Evolutionary conservation across 768 basidiomycete genomes (phyloP).

Genomic region (Boletus rubescentipes): DNA sequence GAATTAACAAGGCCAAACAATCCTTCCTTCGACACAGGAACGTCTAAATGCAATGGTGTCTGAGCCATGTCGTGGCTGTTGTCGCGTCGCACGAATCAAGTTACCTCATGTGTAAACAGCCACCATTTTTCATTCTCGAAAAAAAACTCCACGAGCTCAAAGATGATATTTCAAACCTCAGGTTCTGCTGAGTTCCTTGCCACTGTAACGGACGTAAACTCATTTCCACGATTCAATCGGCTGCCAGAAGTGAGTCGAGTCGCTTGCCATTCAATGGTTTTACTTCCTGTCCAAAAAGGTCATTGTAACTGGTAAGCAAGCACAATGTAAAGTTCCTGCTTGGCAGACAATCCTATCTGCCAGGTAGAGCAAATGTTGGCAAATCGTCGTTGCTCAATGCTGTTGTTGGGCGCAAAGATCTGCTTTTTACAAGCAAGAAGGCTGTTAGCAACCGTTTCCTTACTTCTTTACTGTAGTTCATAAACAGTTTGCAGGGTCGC

Average conservation of each 20-base stretch:
- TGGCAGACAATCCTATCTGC: not conserved
- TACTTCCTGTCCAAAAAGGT: constrained; percentile 15
- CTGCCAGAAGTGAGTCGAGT: constrained; percentile 30
- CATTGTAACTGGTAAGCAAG: constrained; percentile 27
- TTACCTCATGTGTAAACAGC: not conserved
- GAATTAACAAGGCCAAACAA: too few relatives aligned
- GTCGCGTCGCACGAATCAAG: not conserved
- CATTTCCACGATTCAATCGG: constrained; percentile 16
- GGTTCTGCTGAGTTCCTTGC: constrained; percentile 30
- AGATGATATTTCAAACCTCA: constrained; percentile 21
- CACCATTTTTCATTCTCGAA: not conserved
- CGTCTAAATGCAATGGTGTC: too few relatives aligned
- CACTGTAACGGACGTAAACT: constrained; percentile 17
- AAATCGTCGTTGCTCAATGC: constrained; percentile 76
- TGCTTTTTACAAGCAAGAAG: constrained; percentile 67
- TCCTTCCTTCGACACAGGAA: too few relatives aligned
- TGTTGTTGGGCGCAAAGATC: constrained; percentile 53
- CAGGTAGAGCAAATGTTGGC: constrained; percentile 77
- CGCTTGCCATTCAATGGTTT: not conserved
- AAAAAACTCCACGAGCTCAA: constrained; percentile 12
- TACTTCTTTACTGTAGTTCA: not conserved
- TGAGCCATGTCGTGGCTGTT: too few relatives aligned
- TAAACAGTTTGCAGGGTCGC: constrained; percentile 49
- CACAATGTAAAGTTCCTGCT: not conserved
- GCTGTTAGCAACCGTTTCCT: constrained; percentile 46